These are phyloP conservation scores for Aspergillus fumigatus DNA, from an alignment of 2,329 filamentous ascomycete species.

Conservation along the genomic window DNA sequence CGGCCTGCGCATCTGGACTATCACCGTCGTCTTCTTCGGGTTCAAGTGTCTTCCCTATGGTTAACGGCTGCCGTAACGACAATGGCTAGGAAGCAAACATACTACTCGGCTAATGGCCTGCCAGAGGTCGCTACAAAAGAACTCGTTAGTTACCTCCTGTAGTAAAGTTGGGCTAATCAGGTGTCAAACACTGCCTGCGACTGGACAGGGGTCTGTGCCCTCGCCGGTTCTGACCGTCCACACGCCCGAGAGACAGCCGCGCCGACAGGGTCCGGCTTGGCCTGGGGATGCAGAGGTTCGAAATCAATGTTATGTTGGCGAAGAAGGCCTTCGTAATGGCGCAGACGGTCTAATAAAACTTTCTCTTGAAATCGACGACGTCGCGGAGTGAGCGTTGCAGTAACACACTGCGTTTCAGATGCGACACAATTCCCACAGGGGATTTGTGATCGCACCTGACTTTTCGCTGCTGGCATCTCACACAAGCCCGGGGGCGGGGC, in stretches of 20 bases:
- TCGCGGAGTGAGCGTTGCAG: background rate
- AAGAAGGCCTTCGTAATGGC: background rate
- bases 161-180: background rate
- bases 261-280: background rate
- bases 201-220: background rate
- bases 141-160: background rate
- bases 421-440: background rate
- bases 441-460: background rate
- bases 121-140: background rate
- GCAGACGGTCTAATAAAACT: background rate
- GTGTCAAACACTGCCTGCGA: background rate
- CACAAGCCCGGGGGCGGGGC: too few species aligned
- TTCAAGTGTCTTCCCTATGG: background rate
- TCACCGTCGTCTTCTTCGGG: background rate
- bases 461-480: background rate
- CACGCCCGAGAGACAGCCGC: too few species aligned
- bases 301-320: background rate
- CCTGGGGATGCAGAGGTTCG: background rate
- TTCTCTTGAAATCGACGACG: background rate
- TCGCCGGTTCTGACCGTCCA: too few species aligned
- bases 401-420: background rate
- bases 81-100: background rate
- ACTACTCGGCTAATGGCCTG: background rate
- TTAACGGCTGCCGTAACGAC: background rate
- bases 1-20: too few species aligned